These are phyloP conservation scores for Reticulascus tulasneorum DNA, from an alignment of 2,329 filamentous ascomycete genomes.

Conservation along the genomic window DNA sequence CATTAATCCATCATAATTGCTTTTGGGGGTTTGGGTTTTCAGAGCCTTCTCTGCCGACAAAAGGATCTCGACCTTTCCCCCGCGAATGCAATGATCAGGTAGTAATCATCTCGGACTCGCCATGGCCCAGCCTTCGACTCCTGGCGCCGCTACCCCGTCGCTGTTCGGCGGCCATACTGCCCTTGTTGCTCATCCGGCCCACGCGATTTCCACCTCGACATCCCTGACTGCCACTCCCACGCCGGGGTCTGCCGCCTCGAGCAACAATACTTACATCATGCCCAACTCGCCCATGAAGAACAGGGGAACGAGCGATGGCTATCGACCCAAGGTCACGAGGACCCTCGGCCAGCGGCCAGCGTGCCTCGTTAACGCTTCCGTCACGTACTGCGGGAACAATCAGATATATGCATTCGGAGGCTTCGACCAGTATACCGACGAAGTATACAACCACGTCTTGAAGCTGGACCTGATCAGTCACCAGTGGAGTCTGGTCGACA, in stretches of 20 bases:
- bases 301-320: conserved; percentile 64
- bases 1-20: conserved; percentile 4
- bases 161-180: conserved; percentile 42
- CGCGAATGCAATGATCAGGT: no score
- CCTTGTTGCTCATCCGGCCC: conserved; percentile 35
- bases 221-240: conserved; percentile 31
- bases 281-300: conserved; percentile 74
- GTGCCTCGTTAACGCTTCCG: conserved; percentile 94
- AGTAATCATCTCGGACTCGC: no score
- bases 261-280: conserved; percentile 85
- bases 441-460: conserved; percentile 97
- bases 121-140: conserved; percentile 44
- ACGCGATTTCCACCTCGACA: conserved; percentile 18
- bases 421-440: conserved; percentile 97
- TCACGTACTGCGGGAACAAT: conserved; percentile 97
- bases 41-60: no score
- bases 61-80: no score
- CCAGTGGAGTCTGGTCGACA: conserved; percentile 94
- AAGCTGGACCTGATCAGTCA: conserved; percentile 80
- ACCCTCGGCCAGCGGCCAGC: conserved; percentile 79
- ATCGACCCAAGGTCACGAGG: conserved; percentile 78
- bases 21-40: no score
- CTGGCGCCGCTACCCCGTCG: conserved; percentile 36
- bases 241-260: conserved; percentile 49
- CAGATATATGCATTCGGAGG: conserved; percentile 97